Evolutionary conservation across 306 rosid species (phyloP).

Genomic region (Coriaria nepalensis): DNA sequence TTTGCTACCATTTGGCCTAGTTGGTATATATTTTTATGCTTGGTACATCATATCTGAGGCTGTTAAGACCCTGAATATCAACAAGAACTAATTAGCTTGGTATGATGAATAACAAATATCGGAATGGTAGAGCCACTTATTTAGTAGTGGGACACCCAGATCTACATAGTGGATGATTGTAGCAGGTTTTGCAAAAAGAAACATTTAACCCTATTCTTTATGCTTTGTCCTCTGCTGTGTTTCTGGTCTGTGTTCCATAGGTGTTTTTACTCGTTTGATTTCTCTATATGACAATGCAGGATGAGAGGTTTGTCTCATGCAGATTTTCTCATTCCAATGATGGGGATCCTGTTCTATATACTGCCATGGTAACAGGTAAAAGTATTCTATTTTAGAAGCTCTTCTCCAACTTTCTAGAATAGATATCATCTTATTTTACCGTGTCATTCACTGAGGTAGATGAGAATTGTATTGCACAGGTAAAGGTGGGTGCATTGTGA

Average conservation of each 20-base stretch:
- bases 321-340: conserved; percentile 56
- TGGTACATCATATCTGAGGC: no score
- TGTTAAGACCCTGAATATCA: no score
- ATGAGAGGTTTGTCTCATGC: conserved; percentile 59
- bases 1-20: no score
- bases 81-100: no score
- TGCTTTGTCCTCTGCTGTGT: no score
- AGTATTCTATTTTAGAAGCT: not conserved
- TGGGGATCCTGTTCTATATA: conserved; percentile 36
- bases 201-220: no score
- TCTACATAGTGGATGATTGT: no score
- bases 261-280: conserved; percentile 13
- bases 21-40: no score
- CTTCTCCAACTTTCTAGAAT: not conserved
- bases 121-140: no score
- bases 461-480: conserved; percentile 23
- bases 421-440: conserved; percentile 1
- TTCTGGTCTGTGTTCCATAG: not conserved
- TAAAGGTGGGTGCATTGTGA: conserved; percentile 60
- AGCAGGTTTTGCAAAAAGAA: no score
- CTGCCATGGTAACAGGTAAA: conserved; percentile 49
- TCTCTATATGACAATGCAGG: conserved; percentile 34
- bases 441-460: conserved; percentile 12
- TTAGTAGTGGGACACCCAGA: no score
- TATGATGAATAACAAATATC: no score